Evolutionary conservation across 768 basidiomycete genomes (phyloP).

Genomic region (Wakefieldia striispora): DNA sequence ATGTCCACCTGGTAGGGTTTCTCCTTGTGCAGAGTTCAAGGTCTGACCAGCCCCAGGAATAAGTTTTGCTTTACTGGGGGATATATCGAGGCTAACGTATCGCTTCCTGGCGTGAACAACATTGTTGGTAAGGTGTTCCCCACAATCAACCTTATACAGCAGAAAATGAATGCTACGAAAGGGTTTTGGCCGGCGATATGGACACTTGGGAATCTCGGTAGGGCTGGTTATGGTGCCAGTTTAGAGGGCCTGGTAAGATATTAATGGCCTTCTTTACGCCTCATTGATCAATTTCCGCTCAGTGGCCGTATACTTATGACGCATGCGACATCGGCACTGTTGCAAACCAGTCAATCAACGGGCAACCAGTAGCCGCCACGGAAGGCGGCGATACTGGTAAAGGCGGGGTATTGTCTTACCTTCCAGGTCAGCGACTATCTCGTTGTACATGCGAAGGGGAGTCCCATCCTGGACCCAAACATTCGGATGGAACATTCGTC

Average conservation of each 20-base stretch:
- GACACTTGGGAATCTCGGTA: slow-evolving; percentile 58
- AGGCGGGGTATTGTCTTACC: slow-evolving; percentile 57
- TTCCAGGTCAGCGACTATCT: slow-evolving; percentile 81
- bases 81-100: slow-evolving; percentile 61
- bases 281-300: slow-evolving; percentile 4
- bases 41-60: slow-evolving; percentile 49
- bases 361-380: slow-evolving; percentile 59
- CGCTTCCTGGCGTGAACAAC: slow-evolving; percentile 64
- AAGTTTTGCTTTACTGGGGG: slow-evolving; percentile 91
- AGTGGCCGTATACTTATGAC: slow-evolving; percentile 71
- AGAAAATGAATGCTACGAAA: slow-evolving; percentile 5
- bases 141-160: neutral
- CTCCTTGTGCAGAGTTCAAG: neutral
- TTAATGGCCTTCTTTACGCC: neutral
- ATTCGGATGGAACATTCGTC: slow-evolving; percentile 70
- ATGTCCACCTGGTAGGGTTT: slow-evolving; percentile 38
- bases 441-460: slow-evolving; percentile 83
- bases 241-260: slow-evolving; percentile 47
- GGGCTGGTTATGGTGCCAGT: slow-evolving; percentile 70
- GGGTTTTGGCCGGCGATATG: slow-evolving; percentile 56
- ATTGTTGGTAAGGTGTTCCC: slow-evolving; percentile 43
- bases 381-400: slow-evolving; percentile 52
- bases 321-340: slow-evolving; percentile 83
- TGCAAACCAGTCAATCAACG: slow-evolving; percentile 76
- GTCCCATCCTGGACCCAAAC: slow-evolving; percentile 79